Conservation (phyloP, 768 basidiomycete genomes). For the Pluteus cervinus region DNA sequence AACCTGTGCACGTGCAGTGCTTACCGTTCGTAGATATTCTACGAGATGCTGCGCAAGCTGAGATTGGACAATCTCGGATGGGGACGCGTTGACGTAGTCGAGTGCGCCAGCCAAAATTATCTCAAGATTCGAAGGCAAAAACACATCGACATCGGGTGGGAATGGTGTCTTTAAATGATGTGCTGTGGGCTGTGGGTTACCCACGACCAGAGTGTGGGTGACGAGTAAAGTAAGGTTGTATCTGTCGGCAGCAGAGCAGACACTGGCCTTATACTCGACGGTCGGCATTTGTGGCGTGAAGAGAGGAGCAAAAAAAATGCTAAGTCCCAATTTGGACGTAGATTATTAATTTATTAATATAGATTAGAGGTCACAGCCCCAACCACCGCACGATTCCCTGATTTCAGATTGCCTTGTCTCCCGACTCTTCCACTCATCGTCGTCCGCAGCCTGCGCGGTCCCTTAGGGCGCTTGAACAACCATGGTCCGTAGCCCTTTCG, state of each 20-base stretch:
- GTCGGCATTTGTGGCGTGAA: constrained; percentile 3
- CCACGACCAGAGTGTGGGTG: constrained; percentile 5
- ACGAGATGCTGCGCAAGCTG: constrained; percentile 43
- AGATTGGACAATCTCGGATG: constrained; percentile 39
- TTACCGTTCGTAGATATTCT: constrained; percentile 44
- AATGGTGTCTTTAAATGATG: constrained; percentile 30
- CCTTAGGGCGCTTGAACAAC: constrained; percentile 8
- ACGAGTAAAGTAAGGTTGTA: constrained; percentile 25
- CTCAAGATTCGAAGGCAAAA: constrained; percentile 41
- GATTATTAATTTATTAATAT: constrained; percentile 13
- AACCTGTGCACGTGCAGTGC: constrained; percentile 7
- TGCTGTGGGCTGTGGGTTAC: constrained; percentile 19
- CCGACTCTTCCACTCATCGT: constrained; percentile 11
- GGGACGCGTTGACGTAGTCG: constrained; percentile 35
- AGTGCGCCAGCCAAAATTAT: constrained; percentile 50
- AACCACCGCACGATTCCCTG: constrained; percentile 1
- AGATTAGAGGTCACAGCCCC: constrained; percentile 17
- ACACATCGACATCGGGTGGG: constrained; percentile 39
- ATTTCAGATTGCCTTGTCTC: constrained; percentile 5
- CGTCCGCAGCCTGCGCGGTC: constrained; percentile 19
- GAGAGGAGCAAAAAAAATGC: constrained; percentile 2
- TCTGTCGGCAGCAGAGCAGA: constrained; percentile 26
- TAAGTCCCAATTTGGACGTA: neutral
- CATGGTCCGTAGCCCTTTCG: constrained; percentile 17
- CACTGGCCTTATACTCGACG: constrained; percentile 3